Conservation (phyloP, 192 early-diverging fungal species). For the Dispira simplex region DNA sequence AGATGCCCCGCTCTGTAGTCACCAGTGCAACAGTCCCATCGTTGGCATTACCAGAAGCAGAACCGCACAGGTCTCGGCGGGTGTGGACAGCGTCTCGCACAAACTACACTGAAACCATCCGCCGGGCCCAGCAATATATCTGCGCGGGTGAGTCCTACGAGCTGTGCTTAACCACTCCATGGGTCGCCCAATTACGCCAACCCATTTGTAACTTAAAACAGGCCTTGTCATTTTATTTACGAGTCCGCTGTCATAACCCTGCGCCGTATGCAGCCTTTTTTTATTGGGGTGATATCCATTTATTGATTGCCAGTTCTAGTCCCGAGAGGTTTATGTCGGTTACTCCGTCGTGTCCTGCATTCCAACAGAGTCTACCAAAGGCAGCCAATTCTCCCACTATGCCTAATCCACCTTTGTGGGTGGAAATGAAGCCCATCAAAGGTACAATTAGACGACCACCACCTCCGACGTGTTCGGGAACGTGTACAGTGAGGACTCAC, state of each 20-base stretch:
- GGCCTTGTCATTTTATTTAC: constrained; percentile 38
- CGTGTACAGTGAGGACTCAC: not conserved
- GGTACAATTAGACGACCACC: constrained; percentile 38
- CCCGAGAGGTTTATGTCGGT: constrained; percentile 74
- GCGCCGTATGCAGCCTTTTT: constrained; percentile 77
- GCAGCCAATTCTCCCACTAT: not conserved
- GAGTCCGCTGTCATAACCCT: constrained; percentile 56
- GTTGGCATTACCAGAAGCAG: too few relatives aligned
- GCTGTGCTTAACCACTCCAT: constrained; percentile 79
- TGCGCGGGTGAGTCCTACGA: constrained; percentile 88
- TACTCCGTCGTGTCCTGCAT: not conserved
- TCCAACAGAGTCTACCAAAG: not conserved
- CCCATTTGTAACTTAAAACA: constrained; percentile 2
- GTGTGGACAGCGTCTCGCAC: constrained; percentile 13
- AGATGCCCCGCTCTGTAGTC: too few relatives aligned
- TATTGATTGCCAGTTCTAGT: constrained; percentile 36
- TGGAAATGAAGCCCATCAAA: constrained; percentile 96
- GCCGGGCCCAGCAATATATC: constrained; percentile 41
- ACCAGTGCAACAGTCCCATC: too few relatives aligned
- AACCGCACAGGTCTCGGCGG: too few relatives aligned
- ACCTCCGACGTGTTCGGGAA: not conserved
- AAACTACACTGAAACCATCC: constrained; percentile 35
- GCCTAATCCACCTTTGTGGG: constrained; percentile 14
- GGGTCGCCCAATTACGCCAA: constrained; percentile 18
- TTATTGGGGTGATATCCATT: constrained; percentile 22